phyloP scores from a whole-genome alignment of 2,329 filamentous ascomycete species.

The Leptodontidium sp. region DNA sequence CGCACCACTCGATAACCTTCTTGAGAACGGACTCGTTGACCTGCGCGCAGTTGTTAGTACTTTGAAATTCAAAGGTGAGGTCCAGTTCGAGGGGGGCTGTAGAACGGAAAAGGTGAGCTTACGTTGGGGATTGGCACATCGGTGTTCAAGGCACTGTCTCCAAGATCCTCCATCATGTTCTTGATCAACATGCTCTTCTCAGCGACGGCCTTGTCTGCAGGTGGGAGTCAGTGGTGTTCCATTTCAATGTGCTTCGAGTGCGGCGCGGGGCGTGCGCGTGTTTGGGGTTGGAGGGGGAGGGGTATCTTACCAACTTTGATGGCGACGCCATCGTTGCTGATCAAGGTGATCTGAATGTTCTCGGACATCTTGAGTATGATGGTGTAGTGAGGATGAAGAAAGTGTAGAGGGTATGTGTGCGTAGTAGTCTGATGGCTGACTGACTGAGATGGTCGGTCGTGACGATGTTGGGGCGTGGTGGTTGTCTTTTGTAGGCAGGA shows the following conservation, averaged over 20 bases:
- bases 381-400: not conserved
- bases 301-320: conserved; percentile 58
- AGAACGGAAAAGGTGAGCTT: conserved; percentile 43
- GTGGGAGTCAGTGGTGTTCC: conserved; percentile 29
- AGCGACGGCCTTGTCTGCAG: conserved; percentile 78
- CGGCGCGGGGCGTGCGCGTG: conserved; percentile 18
- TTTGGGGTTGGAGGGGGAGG: conserved; percentile 20
- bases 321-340: conserved; percentile 58
- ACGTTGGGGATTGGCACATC: conserved; percentile 85
- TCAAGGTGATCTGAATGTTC: conserved; percentile 51
- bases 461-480: not conserved
- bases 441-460: not conserved
- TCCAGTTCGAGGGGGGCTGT: not conserved
- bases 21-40: conserved; percentile 92
- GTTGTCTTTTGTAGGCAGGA: not conserved
- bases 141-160: conserved; percentile 62
- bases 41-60: conserved; percentile 51
- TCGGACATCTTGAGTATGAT: conserved; percentile 46
- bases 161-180: conserved; percentile 96
- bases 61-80: conserved; percentile 19
- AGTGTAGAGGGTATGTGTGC: not conserved
- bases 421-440: not conserved
- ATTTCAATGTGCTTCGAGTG: conserved; percentile 7
- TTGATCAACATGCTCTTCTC: conserved; percentile 96
- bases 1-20: conserved; percentile 99